Conservation (phyloP, 2,329 filamentous ascomycete genomes). For the Fonsecaea nubica region DNA sequence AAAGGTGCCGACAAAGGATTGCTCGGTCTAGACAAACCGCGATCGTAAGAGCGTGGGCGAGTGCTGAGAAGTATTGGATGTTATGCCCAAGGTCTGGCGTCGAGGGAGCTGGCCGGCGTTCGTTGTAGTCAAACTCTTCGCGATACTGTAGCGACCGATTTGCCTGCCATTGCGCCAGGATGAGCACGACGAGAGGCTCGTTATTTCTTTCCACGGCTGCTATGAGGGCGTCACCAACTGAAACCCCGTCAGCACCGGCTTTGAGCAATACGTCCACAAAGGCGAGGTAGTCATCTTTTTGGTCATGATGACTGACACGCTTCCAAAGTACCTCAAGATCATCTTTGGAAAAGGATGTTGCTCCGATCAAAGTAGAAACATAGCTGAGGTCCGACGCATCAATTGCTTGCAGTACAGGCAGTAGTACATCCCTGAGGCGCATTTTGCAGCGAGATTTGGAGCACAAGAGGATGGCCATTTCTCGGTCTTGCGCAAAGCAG, state of each 20-base stretch:
- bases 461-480: slow-evolving; percentile 13
- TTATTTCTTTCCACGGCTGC: slow-evolving; percentile 3
- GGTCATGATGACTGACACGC: slow-evolving; percentile 1
- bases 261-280: slow-evolving; percentile 11
- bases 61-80: slow-evolving; percentile 11
- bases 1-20: slow-evolving; percentile 11
- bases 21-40: slow-evolving; percentile 11
- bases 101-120: neutral
- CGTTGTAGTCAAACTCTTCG: slow-evolving; percentile 17
- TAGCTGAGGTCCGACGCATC: slow-evolving; percentile 12
- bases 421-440: slow-evolving; percentile 6
- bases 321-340: slow-evolving; percentile 20
- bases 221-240: slow-evolving; percentile 11
- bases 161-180: slow-evolving; percentile 14
- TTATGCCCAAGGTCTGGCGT: neutral
- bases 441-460: slow-evolving; percentile 11
- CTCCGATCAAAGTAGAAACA: neutral
- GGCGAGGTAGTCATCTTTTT: neutral
- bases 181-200: slow-evolving; percentile 4
- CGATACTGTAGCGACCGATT: slow-evolving; percentile 7
- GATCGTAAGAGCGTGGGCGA: slow-evolving; percentile 9
- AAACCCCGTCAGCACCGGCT: slow-evolving; percentile 10
- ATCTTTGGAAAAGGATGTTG: slow-evolving; percentile 4
- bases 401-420: slow-evolving; percentile 14
- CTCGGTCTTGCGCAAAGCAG: slow-evolving; percentile 11